Evolutionary conservation across 2,329 filamentous ascomycete genomes (phyloP), one percentile per base, ranked within the genome.

Genomic region (Xylaria sp.): DNA sequence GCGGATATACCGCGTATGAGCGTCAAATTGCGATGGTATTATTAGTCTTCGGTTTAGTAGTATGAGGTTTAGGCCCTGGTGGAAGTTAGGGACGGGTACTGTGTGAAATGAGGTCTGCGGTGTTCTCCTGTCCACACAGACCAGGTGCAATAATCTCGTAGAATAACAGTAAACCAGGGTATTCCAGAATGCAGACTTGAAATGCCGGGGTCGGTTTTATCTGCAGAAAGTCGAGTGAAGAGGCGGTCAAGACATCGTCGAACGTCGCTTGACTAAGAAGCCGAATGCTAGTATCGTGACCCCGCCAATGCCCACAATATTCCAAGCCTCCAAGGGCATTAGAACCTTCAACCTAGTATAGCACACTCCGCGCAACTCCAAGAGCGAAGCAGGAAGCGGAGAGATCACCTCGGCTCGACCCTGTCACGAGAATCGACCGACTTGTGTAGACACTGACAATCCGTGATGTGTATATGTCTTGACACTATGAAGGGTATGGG

Each of bases 221-320:
- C 67, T 60, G 59, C 62, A 68, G 66, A 72, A 70, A 70, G 68
- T 72, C 71, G 71, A 55, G 71, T 57, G 66, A 76, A 77, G 71
- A 76, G 67, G 75, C 75, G 75, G 75, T 77, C 75, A 75, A 69
- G 69, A 61, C 44, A 20, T 51, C 18, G 20, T 60, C 32, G 46
- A 55, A 50, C 9, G 61, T 72, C 68, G 69, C 20, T 41, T 41
- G 55, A 44, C 55, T 57, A 70, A 74, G 70, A 70, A 72, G 68
- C 73, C 34, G 46, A 72, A 65, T 68, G 60, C 60, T 34, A 63
- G 67, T 75, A 74, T 76, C 75, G 75, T 77, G 75, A 76, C 73
- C 74, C 75, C 73, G 73, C 74, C 67, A 66, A 65, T 71, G 61
- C 60, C 67, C 70, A 73, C 71, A 73, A 62, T 51, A 60, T 54